Evolutionary conservation across 2,329 filamentous ascomycete genomes (phyloP).

Genomic region (Botrytis fabae): DNA sequence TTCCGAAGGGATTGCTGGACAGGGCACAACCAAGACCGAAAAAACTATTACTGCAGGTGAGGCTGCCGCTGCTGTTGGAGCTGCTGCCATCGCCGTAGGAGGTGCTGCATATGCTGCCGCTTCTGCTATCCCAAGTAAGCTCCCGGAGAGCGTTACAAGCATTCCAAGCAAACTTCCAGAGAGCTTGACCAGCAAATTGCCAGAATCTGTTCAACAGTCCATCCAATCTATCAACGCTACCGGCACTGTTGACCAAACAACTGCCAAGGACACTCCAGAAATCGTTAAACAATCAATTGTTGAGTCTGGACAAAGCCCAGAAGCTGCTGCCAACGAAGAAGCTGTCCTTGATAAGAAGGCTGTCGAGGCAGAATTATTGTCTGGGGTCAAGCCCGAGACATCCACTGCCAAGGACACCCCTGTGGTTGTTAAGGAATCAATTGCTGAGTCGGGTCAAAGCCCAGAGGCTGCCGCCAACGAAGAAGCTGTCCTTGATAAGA

Average conservation of each 20-base stretch:
- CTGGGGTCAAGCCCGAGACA: slow-evolving; percentile 54
- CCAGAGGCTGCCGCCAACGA: slow-evolving; percentile 73
- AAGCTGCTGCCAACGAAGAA: slow-evolving; percentile 67
- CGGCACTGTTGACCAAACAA: slow-evolving; percentile 43
- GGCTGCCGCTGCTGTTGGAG: slow-evolving; percentile 47
- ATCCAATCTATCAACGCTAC: slow-evolving; percentile 50
- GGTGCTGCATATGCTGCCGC: slow-evolving; percentile 48
- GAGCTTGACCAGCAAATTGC: slow-evolving; percentile 52
- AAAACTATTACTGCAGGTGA: slow-evolving; percentile 47
- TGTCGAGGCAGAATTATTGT: slow-evolving; percentile 72
- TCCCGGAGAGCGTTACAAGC: slow-evolving; percentile 51
- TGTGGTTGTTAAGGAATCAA: slow-evolving; percentile 57
- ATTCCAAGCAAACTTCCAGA: slow-evolving; percentile 54
- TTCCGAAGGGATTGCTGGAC: slow-evolving; percentile 55
- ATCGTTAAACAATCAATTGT: slow-evolving; percentile 59
- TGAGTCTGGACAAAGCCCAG: slow-evolving; percentile 61
- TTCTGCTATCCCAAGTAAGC: slow-evolving; percentile 50
- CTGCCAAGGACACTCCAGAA: slow-evolving; percentile 53
- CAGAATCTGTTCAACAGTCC: slow-evolving; percentile 54
- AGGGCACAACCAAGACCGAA: slow-evolving; percentile 56
- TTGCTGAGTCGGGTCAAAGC: slow-evolving; percentile 56
- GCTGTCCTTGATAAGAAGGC: slow-evolving; percentile 74
- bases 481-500: slow-evolving; percentile 73
- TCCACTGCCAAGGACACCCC: slow-evolving; percentile 51
- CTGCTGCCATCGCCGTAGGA: slow-evolving; percentile 46